Base-by-base conservation (phyloP, 495 filamentous ascomycete species). In the Neurospora africana region DNA sequence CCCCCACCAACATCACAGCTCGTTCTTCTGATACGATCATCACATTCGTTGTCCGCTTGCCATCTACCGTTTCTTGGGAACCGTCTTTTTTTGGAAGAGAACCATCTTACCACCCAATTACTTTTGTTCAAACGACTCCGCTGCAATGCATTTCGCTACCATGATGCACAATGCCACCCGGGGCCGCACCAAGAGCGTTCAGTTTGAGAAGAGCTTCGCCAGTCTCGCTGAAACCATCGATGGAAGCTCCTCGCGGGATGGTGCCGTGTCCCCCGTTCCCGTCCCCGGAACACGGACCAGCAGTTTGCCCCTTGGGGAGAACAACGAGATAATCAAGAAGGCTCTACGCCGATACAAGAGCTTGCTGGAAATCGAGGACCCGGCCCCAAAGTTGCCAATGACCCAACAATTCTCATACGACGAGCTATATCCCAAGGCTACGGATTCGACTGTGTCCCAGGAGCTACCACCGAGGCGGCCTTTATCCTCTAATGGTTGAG, bases 311-410 rank as follows among this genome's bases (percentile, higher is more conserved):
- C 17, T 72, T 44, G 41, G 68, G 27, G 75, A 69, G n/a, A 71
- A 74, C 69, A 78, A 79, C 73, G 79, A 82, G 73, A 82, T 79
- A 69, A 70, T 61, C 33, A 72, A 69, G n/a, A 67, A 61, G 7
- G 53, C 78, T 23, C 78, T 81, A 53, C 81, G 78, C 36, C 80
- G 82, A 43, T 84, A 83, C 70, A 79, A 84, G 68, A 86, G 85
- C 79, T 83, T 86, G 81, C 75, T 86, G 43, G 81, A 83, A 68
- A 78, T 86, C 19, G 84, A 86, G 69, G 80, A 81, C 69, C 53
- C 53, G 53, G 78, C 81, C 17, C 83, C 84, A 17, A 84, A 68
- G 72, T 82, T 86, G 35, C 81, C 82, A 5, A 80, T 83, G 35
- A 78, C 82, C 68, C 81, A 78, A 70, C 83, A 81, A 21, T 76